Evolutionary conservation across 148 eudicot species (phyloP), one percentile per base, ranked within the genome.

Genomic region (Bassia scoparia): DNA sequence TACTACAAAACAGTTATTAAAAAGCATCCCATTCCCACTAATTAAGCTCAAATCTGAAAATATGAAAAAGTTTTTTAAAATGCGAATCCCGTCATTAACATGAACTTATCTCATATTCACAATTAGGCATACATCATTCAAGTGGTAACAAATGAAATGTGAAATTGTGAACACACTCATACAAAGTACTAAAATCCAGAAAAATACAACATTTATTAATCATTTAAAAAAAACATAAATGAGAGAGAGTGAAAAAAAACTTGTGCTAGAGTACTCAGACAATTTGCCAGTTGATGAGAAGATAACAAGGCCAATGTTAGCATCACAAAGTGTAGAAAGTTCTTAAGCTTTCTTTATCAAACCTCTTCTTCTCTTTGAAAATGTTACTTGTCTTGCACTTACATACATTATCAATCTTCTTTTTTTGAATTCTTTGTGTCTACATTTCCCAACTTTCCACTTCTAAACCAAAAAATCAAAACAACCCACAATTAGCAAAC

Each of bases 241-340:
- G 3, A 12, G 4, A 53, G 2, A 59, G 21, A 20, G 14, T 66
- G 5, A 30, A 23, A 26, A 13, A 15, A 43, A 82, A 83, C 85
- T 79, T 76, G 83, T 64, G 69, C 66, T 79, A 15, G 79, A 77
- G 62, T 66, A 83, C 24, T 83, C 81, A 61, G 74, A 83, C 34
- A 83, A 79, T 30, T 83, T 83, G 55, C 83, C 83, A 67, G 86
- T 80, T 20, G 86, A 83, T 60, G 86, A 80, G 79, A 83, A 83
- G 68, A 83, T 54, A 54, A 83, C 71, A 54, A 83, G 83, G 3
- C 81, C 86, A 77, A 83, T 74, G 30, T 83, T 81, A 33, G 86
- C 86, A 77, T 83, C 86, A 70, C 86, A 83, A 2, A 83, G 83
- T 59, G 81, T 77, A 11, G 81, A 66, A 24, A 83, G 82, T 58